A percentile compares a stretch with the other conserved stretches of the same genome.
Evolutionary conservation across 2,329 filamentous ascomycete species (phyloP).

Genomic region (Sporothrix euskadiensis): DNA sequence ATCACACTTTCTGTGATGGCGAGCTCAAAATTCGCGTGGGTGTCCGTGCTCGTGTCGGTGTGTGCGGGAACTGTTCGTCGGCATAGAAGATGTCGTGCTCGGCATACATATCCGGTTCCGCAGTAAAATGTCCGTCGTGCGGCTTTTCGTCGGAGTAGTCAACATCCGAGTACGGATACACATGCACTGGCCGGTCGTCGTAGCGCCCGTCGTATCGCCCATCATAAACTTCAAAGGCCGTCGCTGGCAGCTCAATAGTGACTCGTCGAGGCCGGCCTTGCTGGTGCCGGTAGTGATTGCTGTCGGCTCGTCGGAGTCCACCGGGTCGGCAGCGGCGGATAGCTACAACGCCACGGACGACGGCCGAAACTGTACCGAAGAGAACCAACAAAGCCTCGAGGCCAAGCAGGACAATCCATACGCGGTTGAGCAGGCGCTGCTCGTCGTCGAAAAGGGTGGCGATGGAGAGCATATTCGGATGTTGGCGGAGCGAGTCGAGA

Average conservation of each 20-base stretch:
- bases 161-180: neutral
- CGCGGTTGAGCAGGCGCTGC: conserved; percentile 37
- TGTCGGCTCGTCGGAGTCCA: conserved; percentile 2
- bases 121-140: neutral
- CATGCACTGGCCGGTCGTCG: neutral
- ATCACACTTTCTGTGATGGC: conserved; percentile 28
- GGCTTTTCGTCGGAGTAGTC: neutral
- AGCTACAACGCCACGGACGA: conserved; percentile 25
- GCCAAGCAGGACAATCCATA: conserved; percentile 38
- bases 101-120: neutral
- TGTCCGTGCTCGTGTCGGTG: neutral
- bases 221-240: conserved; percentile 12
- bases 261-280: conserved; percentile 20
- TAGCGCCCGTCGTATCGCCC: conserved; percentile 13
- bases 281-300: neutral
- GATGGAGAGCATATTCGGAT: conserved; percentile 31
- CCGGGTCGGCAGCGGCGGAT: conserved; percentile 23
- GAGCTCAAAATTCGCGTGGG: conserved; percentile 4
- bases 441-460: conserved; percentile 35
- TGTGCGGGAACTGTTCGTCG: conserved; percentile 2
- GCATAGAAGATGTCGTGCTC: conserved; percentile 12
- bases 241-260: conserved; percentile 26
- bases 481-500: conserved; percentile 14
- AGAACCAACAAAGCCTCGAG: conserved; percentile 38
- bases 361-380: conserved; percentile 26